Evolutionary conservation across 1,284 basidiomycete species (phyloP), one percentile per base, ranked within the genome.

Genomic region (Phaffia rhodozyma): DNA sequence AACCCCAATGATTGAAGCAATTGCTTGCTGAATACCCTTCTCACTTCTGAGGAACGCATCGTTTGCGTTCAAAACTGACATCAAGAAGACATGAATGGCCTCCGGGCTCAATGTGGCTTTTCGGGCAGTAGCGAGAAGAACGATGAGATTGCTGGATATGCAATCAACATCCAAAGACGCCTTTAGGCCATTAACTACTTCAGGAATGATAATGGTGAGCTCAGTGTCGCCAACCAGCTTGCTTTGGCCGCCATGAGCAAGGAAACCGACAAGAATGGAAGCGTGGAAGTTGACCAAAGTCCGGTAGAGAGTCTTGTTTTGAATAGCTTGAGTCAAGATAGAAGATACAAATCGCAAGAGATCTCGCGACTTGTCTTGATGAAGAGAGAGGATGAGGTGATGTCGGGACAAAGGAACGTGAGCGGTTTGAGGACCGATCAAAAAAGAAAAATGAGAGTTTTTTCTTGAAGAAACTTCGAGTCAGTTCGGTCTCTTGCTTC

Each of bases 211-310:
- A 5, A 74, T 67, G 0, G 73, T 69, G 29, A 75, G 68, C 43
- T 66, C 70, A 63, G 67, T 69, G 67, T 68, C 70, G 58, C 57
- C 66, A 32, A 67, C 66, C 55, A 52, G 68, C 29, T 38, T 38
- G n/a, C 50, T 61, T 66, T 56, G 58, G 67, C 57, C 52, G 23
- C 60, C 60, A 29, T 66, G 78, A 43, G 83, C 81, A 55, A 96
- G 78, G 69, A 88, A 89, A 59, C 91, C 90, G 30, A 94, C 82
- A 55, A 93, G 77, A 0, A 83, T 83, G 3, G 89, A 85, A 4
- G 86, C 82, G 77, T 91, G 91, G 76, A 97, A 97, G 0, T 85
- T 84, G 54, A 92, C 76, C 18, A 97, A 77, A 0, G 86, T 82
- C 50, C 85, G 85, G 73, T 96, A 86, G 0, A 79, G 75, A 47